A percentile compares a stretch with the other conserved stretches of the same genome.
Conservation (phyloP, 2,329 filamentous ascomycete species). For the Trichoderma simmonsii region DNA sequence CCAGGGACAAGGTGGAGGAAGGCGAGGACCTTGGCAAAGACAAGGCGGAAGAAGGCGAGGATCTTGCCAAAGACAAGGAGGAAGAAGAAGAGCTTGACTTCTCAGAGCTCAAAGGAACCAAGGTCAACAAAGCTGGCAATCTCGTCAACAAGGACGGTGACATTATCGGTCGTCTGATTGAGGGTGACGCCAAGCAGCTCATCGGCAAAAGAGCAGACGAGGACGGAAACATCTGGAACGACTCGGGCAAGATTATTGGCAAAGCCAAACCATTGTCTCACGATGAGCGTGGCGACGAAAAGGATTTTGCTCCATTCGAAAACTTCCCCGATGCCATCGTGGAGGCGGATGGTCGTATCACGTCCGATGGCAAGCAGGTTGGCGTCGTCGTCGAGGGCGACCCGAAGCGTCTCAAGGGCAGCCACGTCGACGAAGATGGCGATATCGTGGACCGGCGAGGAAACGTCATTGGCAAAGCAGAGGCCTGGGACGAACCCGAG, state of each 20-base stretch:
- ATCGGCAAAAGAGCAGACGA: constrained; percentile 62
- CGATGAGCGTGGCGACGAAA: constrained; percentile 47
- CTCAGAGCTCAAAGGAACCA: constrained; percentile 50
- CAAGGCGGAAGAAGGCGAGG: neutral
- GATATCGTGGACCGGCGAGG: constrained; percentile 66
- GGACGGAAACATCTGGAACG: constrained; percentile 68
- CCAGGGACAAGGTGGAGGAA: constrained; percentile 8
- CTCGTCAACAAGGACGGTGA: constrained; percentile 52
- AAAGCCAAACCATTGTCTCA: constrained; percentile 59
- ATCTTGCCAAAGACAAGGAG: constrained; percentile 20
- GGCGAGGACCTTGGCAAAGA: constrained; percentile 2
- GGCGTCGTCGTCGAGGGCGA: constrained; percentile 65
- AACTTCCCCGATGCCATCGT: constrained; percentile 55
- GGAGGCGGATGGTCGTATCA: constrained; percentile 51
- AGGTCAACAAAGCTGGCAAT: constrained; percentile 59
- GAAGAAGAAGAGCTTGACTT: constrained; percentile 39
- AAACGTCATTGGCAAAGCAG: constrained; percentile 63
- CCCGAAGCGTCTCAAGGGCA: constrained; percentile 60
- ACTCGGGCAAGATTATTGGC: constrained; percentile 65
- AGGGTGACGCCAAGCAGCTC: constrained; percentile 62
- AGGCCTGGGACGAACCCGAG: constrained; percentile 60
- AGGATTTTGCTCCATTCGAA: constrained; percentile 53
- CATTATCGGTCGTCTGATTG: constrained; percentile 58
- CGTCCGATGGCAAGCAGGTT: constrained; percentile 51
- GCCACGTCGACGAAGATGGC: constrained; percentile 65